A percentile compares a stretch with the other conserved stretches of the same genome.
These are phyloP conservation scores for Dictyostelium firmibasis DNA, from an alignment of 78 protist species.

Conservation along the genomic window DNA sequence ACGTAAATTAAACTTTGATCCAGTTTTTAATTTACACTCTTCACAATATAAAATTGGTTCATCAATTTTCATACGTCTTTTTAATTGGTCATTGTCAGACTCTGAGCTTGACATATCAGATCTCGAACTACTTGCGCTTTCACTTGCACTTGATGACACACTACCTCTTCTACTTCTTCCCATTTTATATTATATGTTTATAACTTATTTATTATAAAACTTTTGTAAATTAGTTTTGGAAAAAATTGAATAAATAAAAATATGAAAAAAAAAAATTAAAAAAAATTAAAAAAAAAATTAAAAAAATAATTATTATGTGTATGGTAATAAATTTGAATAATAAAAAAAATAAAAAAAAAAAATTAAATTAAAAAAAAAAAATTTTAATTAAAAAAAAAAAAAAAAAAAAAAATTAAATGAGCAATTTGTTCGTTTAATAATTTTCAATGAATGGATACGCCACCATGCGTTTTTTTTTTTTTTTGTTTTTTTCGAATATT, in stretches of 20 bases:
- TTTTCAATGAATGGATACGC: neutral
- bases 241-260: too few relatives aligned
- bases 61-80: neutral
- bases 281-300: too few relatives aligned
- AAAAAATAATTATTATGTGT: neutral
- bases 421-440: neutral
- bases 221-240: too few relatives aligned
- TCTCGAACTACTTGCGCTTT: neutral
- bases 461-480: too few relatives aligned
- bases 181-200: neutral
- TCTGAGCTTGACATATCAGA: slow-evolving; percentile 1
- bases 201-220: neutral
- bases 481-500: neutral
- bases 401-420: too few relatives aligned
- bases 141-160: neutral
- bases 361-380: too few relatives aligned
- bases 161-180: slow-evolving; percentile 6
- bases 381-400: too few relatives aligned
- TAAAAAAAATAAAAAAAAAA: too few relatives aligned
- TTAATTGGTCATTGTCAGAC: neutral
- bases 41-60: neutral
- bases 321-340: neutral
- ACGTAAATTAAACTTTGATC: neutral
- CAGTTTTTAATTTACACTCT: neutral
- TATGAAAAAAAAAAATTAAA: too few relatives aligned